Evolutionary conservation across 2,329 filamentous ascomycete species (phyloP).

Genomic region (Aspergillus sp.): DNA sequence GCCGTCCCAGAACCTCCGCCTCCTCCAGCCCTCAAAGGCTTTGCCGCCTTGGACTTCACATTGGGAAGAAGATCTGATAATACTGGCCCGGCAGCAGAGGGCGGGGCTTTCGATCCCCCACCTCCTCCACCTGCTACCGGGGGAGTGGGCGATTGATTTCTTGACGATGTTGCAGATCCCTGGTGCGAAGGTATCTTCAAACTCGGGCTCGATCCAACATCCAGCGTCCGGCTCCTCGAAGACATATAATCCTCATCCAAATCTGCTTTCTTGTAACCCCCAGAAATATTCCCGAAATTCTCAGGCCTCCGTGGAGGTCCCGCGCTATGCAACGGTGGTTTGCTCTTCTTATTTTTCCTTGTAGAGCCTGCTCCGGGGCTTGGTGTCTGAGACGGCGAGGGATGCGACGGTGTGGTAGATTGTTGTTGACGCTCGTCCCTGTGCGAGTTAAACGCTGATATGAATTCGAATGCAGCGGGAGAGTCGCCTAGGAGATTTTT

Average conservation of each 20-base stretch:
- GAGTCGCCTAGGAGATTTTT: constrained; percentile 86
- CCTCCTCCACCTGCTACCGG: background rate
- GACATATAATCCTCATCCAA: constrained; percentile 72
- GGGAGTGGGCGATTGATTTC: constrained; percentile 40
- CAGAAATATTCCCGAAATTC: constrained; percentile 62
- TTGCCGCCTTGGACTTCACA: constrained; percentile 58
- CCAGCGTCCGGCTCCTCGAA: constrained; percentile 39
- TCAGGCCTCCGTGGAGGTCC: constrained; percentile 64
- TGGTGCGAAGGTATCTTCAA: constrained; percentile 35
- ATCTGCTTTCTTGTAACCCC: constrained; percentile 74
- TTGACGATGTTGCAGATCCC: constrained; percentile 47
- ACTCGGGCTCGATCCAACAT: constrained; percentile 13
- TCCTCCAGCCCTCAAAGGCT: constrained; percentile 58
- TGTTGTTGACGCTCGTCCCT: constrained; percentile 32
- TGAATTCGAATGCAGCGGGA: constrained; percentile 70
- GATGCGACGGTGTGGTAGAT: background rate
- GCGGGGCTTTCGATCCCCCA: constrained; percentile 49
- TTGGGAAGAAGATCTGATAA: constrained; percentile 72
- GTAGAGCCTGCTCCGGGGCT: background rate
- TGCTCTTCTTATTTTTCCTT: constrained; percentile 56
- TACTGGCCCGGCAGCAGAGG: constrained; percentile 72
- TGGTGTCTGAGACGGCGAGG: background rate
- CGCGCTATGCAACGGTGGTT: constrained; percentile 59
- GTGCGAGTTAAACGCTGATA: constrained; percentile 71
- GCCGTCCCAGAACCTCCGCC: constrained; percentile 65